These are phyloP conservation scores for Chlorella variabilis DNA, from an alignment of 163 green algal species.

Conservation along the genomic window DNA sequence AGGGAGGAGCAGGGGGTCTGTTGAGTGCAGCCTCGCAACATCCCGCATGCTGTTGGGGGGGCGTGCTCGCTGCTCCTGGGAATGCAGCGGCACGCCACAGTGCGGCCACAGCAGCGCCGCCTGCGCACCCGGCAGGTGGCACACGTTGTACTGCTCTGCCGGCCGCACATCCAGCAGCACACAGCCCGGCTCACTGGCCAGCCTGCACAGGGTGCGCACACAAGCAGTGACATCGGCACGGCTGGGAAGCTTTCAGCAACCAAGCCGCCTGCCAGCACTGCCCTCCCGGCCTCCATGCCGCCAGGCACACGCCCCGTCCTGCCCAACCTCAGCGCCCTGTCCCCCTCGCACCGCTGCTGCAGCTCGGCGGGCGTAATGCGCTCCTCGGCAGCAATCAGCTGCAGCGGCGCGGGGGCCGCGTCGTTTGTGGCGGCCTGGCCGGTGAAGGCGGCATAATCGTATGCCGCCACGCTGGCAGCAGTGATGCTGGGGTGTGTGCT, in stretches of 20 bases:
- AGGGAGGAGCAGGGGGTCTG: neutral
- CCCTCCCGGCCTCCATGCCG: too few relatives aligned
- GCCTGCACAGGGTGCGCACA: neutral
- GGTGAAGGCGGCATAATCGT: slow-evolving; percentile 88
- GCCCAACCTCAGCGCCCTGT: too few relatives aligned
- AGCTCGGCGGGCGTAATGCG: slow-evolving; percentile 50
- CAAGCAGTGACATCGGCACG: too few relatives aligned
- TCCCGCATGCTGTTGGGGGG: too few relatives aligned
- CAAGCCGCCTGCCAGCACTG: neutral
- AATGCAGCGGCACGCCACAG: too few relatives aligned
- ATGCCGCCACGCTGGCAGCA: slow-evolving; percentile 56
- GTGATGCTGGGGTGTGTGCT: slow-evolving; percentile 67
- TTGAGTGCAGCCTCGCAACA: too few relatives aligned
- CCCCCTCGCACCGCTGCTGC: slow-evolving; percentile 11
- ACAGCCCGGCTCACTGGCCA: neutral
- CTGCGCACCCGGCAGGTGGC: slow-evolving; percentile 68
- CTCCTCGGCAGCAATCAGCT: slow-evolving; percentile 57
- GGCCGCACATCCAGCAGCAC: slow-evolving; percentile 88
- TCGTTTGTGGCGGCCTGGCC: slow-evolving; percentile 65
- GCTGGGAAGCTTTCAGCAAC: neutral
- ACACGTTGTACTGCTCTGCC: slow-evolving; percentile 77
- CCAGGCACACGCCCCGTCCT: neutral
- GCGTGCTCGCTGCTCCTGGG: too few relatives aligned
- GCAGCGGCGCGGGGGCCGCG: slow-evolving; percentile 40
- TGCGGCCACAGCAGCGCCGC: too few relatives aligned